Conservation (phyloP, 768 basidiomycete species). For the Xanthoconium purpureum region DNA sequence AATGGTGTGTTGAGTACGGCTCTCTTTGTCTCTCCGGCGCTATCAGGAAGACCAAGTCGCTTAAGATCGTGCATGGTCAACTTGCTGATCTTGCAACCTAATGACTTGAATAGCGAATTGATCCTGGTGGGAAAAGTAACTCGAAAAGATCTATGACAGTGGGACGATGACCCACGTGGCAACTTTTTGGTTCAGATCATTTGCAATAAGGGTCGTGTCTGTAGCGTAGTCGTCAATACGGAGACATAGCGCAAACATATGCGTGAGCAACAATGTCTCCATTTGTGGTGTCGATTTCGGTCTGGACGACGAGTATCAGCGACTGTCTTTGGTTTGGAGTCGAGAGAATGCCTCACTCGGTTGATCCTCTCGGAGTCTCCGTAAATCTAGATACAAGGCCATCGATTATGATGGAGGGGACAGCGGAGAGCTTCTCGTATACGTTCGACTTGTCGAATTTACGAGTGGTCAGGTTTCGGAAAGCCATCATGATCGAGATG, state of each 20-base stretch:
- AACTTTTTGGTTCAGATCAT: conserved; percentile 66
- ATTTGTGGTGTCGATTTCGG: conserved; percentile 61
- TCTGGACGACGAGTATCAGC: conserved; percentile 26
- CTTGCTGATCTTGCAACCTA: conserved; percentile 72
- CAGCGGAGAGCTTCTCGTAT: conserved; percentile 51
- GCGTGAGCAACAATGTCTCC: conserved; percentile 68
- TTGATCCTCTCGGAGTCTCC: conserved; percentile 65
- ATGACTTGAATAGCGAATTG: conserved; percentile 68
- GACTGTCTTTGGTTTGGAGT: not conserved
- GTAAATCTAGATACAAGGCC: conserved; percentile 78
- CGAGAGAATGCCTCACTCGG: conserved; percentile 43
- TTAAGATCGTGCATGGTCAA: conserved; percentile 62
- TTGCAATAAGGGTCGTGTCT: conserved; percentile 63
- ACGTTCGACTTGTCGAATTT: conserved; percentile 50
- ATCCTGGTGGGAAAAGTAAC: conserved; percentile 39
- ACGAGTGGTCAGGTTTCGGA: conserved; percentile 47
- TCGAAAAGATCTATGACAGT: not conserved
- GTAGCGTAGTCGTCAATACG: conserved; percentile 74
- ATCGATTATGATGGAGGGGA: conserved; percentile 68
- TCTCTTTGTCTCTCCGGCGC: conserved; percentile 59
- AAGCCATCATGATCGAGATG: conserved; percentile 77
- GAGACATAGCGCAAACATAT: conserved; percentile 80
- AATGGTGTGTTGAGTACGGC: conserved; percentile 77
- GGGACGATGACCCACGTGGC: conserved; percentile 52
- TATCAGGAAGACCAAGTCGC: conserved; percentile 62